phyloP scores from a whole-genome alignment of 805 yeast species.

The Saturnispora bothae region DNA sequence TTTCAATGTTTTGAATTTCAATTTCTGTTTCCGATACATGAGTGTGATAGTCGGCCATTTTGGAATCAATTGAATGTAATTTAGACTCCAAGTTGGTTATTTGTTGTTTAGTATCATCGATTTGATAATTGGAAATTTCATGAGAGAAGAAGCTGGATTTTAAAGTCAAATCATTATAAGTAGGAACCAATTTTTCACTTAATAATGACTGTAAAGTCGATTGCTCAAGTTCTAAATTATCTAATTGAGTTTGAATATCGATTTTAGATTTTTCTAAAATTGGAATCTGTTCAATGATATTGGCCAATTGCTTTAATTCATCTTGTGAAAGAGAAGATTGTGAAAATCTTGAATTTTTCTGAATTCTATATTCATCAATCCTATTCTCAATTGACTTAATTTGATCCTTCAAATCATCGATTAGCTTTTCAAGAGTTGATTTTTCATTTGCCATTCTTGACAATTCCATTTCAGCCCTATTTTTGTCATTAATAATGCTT shows the following conservation, averaged over 20 bases:
- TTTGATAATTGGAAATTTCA: neutral
- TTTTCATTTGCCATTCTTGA: conserved; percentile 36
- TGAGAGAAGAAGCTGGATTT: neutral
- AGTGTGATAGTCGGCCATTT: conserved; percentile 24
- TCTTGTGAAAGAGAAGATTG: conserved; percentile 34
- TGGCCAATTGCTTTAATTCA: conserved; percentile 36
- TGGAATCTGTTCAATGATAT: conserved; percentile 29
- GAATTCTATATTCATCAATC: conserved; percentile 35
- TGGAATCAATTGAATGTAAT: conserved; percentile 14
- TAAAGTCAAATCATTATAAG: conserved; percentile 29
- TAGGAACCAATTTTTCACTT: conserved; percentile 46
- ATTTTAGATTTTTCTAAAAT: conserved; percentile 32
- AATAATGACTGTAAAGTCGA: conserved; percentile 45
- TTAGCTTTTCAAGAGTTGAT: conserved; percentile 25
- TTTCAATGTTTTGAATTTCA: conserved; percentile 27
- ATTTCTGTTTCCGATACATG: conserved; percentile 15
- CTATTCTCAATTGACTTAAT: conserved; percentile 31
- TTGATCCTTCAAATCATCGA: conserved; percentile 26
- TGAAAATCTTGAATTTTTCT: conserved; percentile 43
- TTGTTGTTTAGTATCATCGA: conserved; percentile 4
- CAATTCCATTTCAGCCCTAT: conserved; percentile 32
- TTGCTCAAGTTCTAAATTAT: conserved; percentile 37
- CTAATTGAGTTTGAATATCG: conserved; percentile 29
- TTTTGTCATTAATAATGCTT: conserved; percentile 32
- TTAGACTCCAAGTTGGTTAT: neutral